Conservation (phyloP, 2,329 filamentous ascomycete genomes). For the Drechmeria coniospora region DNA sequence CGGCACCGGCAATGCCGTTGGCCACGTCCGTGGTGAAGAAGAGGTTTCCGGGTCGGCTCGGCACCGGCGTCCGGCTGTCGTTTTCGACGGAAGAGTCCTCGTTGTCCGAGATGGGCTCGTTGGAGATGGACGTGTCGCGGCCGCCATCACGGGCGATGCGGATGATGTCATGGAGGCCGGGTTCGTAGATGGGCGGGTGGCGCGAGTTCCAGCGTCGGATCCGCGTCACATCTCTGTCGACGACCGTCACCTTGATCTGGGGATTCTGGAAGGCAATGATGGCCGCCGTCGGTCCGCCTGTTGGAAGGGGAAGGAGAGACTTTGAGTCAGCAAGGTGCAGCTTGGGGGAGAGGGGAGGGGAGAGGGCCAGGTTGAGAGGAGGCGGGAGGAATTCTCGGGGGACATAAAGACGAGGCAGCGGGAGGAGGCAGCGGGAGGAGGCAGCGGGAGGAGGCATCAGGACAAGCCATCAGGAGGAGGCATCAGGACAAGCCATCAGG, state of each 20-base stretch:
- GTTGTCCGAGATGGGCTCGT: slow-evolving; percentile 17
- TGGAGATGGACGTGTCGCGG: slow-evolving; percentile 25
- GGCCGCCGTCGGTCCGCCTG: slow-evolving; percentile 60
- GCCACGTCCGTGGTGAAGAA: slow-evolving; percentile 57
- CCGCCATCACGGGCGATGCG: slow-evolving; percentile 45
- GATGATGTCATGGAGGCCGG: slow-evolving; percentile 53
- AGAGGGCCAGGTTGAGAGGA: too few species aligned
- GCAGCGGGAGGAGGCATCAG: too few species aligned
- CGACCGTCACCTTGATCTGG: slow-evolving; percentile 54
- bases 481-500: too few species aligned
- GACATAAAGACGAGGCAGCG: too few species aligned
- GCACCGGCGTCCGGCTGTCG: slow-evolving; percentile 17
- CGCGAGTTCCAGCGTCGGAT: slow-evolving; percentile 61
- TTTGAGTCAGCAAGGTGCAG: neutral
- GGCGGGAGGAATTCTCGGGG: too few species aligned
- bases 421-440: too few species aligned
- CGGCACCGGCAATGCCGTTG: slow-evolving; percentile 46
- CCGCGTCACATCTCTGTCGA: slow-evolving; percentile 50
- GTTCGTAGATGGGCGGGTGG: slow-evolving; percentile 62
- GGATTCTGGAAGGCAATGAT: slow-evolving; percentile 63
- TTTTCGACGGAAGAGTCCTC: slow-evolving; percentile 16
- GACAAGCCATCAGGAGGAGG: too few species aligned
- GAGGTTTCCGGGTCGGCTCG: slow-evolving; percentile 45
- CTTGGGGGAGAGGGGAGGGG: neutral
- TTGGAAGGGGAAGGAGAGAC: neutral